Conservation (phyloP, 2,329 filamentous ascomycete genomes). For the Penicillium digitatum region DNA sequence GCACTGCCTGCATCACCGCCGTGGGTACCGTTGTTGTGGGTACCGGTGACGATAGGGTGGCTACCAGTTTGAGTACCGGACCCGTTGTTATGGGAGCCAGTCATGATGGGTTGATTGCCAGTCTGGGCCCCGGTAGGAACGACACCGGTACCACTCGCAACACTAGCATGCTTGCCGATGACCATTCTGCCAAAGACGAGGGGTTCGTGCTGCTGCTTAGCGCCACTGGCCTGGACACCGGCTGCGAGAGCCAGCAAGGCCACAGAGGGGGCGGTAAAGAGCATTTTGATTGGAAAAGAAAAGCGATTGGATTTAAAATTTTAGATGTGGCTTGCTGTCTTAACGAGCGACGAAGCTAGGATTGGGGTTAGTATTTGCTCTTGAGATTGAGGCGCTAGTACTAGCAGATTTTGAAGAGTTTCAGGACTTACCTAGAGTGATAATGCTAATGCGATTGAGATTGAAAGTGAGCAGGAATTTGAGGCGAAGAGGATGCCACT, state of each 20-base stretch:
- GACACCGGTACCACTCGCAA: background rate
- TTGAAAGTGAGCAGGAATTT: background rate
- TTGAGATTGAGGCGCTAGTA: background rate
- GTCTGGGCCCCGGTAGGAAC: conserved; percentile 2
- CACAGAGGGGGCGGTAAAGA: conserved; percentile 26
- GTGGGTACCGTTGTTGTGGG: conserved; percentile 8
- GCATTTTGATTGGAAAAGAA: conserved; percentile 25
- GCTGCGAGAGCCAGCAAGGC: conserved; percentile 20
- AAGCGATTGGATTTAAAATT: conserved; percentile 20
- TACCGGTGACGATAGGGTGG: conserved; percentile 17
- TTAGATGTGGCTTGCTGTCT: conserved; percentile 13
- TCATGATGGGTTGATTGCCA: conserved; percentile 17
- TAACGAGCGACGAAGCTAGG: conserved; percentile 23
- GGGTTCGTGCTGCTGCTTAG: conserved; percentile 12
- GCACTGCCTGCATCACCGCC: conserved; percentile 1
- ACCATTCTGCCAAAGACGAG: conserved; percentile 12
- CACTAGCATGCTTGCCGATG: background rate
- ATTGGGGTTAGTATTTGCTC: conserved; percentile 2
- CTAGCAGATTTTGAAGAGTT: no score
- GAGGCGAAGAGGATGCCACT: conserved; percentile 6
- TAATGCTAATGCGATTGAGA: conserved; percentile 7
- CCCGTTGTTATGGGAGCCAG: conserved; percentile 12
- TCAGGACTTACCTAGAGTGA: conserved; percentile 9
- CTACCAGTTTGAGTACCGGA: conserved; percentile 14
- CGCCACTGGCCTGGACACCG: conserved; percentile 10